Evolutionary conservation across 208 protist species (phyloP).

Genomic region (Trypanosoma mega): DNA sequence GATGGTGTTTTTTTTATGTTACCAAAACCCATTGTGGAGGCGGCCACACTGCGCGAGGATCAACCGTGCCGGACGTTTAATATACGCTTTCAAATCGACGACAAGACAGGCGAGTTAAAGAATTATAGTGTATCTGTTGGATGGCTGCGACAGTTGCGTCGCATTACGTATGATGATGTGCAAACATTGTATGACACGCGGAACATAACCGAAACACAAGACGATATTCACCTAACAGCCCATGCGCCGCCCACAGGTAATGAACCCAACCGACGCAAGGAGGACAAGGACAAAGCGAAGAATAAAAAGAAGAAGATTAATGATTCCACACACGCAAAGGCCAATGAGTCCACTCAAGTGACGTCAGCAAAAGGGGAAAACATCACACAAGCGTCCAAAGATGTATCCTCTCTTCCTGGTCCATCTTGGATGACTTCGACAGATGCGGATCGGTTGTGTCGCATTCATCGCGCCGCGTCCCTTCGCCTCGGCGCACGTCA

Average conservation of each 20-base stretch:
- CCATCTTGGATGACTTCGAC: slow-evolving; percentile 51
- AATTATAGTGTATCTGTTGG: slow-evolving; percentile 75
- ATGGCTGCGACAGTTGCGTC: slow-evolving; percentile 71
- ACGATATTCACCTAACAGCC: neutral
- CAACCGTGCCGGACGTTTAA: slow-evolving; percentile 85
- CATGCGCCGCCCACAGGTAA: too few relatives aligned
- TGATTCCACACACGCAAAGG: too few relatives aligned
- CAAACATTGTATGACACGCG: slow-evolving; percentile 52
- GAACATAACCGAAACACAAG: neutral
- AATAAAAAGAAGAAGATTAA: too few relatives aligned
- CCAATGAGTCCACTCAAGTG: too few relatives aligned
- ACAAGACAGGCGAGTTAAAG: slow-evolving; percentile 60
- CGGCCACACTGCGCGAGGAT: slow-evolving; percentile 83
- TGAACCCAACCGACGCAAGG: too few relatives aligned
- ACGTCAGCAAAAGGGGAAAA: too few relatives aligned
- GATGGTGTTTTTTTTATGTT: slow-evolving; percentile 91
- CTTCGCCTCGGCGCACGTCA: slow-evolving; percentile 48
- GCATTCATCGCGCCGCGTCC: slow-evolving; percentile 54
- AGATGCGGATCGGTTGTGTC: slow-evolving; percentile 45
- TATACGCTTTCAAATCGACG: slow-evolving; percentile 79
- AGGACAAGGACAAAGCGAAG: too few relatives aligned
- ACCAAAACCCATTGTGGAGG: slow-evolving; percentile 81
- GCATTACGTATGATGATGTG: slow-evolving; percentile 86
- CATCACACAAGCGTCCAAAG: too few relatives aligned
- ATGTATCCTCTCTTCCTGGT: too few relatives aligned